A percentile compares a stretch with the other conserved stretches of the same genome.
Evolutionary conservation across 2,329 filamentous ascomycete genomes (phyloP).

Genomic region (Ceratocystis colombiana): DNA sequence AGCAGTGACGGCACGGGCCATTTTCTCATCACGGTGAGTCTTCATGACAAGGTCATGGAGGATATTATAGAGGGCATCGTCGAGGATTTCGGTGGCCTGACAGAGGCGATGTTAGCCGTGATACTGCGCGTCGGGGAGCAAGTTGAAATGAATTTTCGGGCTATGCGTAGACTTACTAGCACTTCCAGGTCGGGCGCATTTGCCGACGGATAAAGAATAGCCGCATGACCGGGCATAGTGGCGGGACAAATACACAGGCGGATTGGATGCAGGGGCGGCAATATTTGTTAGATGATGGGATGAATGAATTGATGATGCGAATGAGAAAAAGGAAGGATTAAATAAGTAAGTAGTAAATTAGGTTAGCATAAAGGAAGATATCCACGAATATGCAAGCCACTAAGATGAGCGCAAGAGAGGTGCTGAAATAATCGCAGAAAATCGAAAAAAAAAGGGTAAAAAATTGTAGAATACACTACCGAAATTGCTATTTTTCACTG

Average conservation of each 20-base stretch:
- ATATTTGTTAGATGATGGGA: conserved; percentile 15
- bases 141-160: too few species aligned
- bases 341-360: conserved; percentile 4
- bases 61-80: conserved; percentile 66
- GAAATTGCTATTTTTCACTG: not conserved
- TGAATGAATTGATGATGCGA: not conserved
- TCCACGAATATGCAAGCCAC: not conserved
- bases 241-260: not conserved
- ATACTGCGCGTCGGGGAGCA: not conserved
- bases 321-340: not conserved
- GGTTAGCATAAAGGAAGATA: not conserved
- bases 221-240: conserved; percentile 22
- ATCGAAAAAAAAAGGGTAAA: not conserved
- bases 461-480: not conserved
- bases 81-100: conserved; percentile 56
- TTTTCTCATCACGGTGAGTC: conserved; percentile 69
- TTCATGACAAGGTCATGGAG: conserved; percentile 65
- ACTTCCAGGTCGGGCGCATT: conserved; percentile 21
- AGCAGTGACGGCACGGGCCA: conserved; percentile 56
- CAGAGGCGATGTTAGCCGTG: conserved; percentile 8
- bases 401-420: too few species aligned
- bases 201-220: conserved; percentile 18
- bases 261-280: not conserved
- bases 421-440: not conserved
- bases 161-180: conserved; percentile 18